These are phyloP conservation scores for Adansonia gregorii DNA, from an alignment of 441 rosid genomes.

Conservation along the genomic window DNA sequence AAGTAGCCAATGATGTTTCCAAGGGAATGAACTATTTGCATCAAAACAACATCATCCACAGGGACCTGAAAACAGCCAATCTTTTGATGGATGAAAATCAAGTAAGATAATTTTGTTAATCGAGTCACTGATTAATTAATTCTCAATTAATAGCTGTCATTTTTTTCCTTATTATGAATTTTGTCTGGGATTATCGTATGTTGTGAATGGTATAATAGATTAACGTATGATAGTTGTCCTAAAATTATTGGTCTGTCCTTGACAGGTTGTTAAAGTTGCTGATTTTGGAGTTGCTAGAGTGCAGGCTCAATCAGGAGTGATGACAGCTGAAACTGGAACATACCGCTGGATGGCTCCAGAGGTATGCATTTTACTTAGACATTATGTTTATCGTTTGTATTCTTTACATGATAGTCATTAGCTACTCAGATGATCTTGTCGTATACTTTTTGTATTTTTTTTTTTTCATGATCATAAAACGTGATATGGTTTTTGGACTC, in stretches of 20 bases:
- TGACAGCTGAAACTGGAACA: constrained; percentile 89
- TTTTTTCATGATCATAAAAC: constrained; percentile 16
- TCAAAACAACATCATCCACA: constrained; percentile 91
- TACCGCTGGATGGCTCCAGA: constrained; percentile 92
- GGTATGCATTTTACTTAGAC: constrained; percentile 40
- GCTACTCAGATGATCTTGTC: constrained; percentile 13
- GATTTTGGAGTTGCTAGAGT: constrained; percentile 85
- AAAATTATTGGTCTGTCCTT: constrained; percentile 22
- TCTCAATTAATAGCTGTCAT: background rate
- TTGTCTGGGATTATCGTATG: background rate
- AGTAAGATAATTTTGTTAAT: constrained; percentile 51
- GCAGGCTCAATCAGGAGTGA: constrained; percentile 68
- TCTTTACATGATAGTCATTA: constrained; percentile 24
- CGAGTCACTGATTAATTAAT: constrained; percentile 8
- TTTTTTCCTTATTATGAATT: constrained; percentile 2
- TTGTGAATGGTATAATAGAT: background rate
- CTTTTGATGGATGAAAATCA: constrained; percentile 98
- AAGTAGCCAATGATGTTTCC: constrained; percentile 84
- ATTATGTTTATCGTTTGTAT: constrained; percentile 24
- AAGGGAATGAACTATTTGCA: constrained; percentile 97
- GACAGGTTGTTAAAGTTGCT: constrained; percentile 79
- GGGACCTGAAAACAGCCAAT: constrained; percentile 97
- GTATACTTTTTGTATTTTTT: background rate
- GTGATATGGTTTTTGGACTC: background rate
- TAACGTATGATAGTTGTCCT: constrained; percentile 11